Conservation (phyloP, 1,139 yeast genomes). For the Torulaspora globosa region DNA sequence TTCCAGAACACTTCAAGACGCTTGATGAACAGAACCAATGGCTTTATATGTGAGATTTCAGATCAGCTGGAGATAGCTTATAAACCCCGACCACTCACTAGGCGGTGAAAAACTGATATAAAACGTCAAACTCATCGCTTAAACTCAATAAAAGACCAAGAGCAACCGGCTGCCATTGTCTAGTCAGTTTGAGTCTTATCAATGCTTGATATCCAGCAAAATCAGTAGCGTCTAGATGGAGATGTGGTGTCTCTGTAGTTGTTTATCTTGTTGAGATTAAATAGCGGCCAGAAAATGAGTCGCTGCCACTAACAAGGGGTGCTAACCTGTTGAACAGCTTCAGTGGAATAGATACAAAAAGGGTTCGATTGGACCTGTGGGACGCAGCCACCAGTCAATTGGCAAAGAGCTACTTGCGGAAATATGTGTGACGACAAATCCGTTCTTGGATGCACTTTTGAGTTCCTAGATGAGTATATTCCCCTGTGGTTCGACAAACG, state of each 20-base stretch:
- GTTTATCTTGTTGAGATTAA: not conserved
- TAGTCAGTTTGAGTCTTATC: not conserved
- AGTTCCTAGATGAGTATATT: constrained; percentile 25
- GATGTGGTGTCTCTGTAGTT: not conserved
- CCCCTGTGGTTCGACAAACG: constrained; percentile 26
- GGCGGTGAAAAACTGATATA: constrained; percentile 1
- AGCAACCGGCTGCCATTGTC: not conserved
- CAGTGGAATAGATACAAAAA: not conserved
- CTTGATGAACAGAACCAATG: not conserved
- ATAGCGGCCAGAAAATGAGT: not conserved
- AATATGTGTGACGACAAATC: constrained; percentile 19
- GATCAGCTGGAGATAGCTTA: constrained; percentile 1
- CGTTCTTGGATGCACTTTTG: constrained; percentile 14
- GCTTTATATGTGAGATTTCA: not conserved
- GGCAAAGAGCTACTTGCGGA: not conserved
- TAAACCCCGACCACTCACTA: constrained; percentile 1
- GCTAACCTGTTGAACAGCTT: constrained; percentile 10
- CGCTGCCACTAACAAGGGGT: not conserved
- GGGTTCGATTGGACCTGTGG: not conserved
- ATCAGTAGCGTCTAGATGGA: not conserved
- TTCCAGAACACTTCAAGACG: not conserved
- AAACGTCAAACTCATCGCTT: not conserved
- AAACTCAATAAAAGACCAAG: not conserved
- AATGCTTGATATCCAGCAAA: not conserved
- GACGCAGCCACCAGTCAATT: not conserved